These are phyloP conservation scores for barley (Hordeum vulgare) DNA, from an alignment of 176 grass and related monocot species.

Conservation along the genomic window DNA sequence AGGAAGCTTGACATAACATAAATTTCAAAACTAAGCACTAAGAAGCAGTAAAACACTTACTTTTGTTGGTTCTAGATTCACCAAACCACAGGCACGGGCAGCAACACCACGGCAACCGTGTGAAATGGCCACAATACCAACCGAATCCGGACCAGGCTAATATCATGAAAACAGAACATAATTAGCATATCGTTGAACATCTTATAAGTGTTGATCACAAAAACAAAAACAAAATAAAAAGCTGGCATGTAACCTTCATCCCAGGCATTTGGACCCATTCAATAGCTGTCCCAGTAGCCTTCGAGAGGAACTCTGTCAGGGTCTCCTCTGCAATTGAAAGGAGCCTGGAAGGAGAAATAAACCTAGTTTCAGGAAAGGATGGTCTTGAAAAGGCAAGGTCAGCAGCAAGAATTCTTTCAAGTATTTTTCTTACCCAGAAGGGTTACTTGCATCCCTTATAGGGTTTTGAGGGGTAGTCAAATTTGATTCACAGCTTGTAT, in stretches of 20 bases:
- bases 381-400: background rate
- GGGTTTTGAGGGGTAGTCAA: constrained; percentile 89
- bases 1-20: background rate
- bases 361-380: background rate
- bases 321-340: constrained; percentile 93
- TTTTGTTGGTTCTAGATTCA: constrained; percentile 93
- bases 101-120: constrained; percentile 85
- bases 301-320: constrained; percentile 98
- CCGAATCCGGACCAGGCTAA: constrained; percentile 99
- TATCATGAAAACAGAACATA: background rate
- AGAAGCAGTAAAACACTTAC: constrained; percentile 25
- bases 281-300: constrained; percentile 99
- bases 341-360: constrained; percentile 51
- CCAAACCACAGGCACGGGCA: constrained; percentile 95
- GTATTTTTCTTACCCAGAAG: constrained; percentile 69
- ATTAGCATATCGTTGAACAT: background rate
- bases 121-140: constrained; percentile 98
- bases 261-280: constrained; percentile 99
- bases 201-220: background rate
- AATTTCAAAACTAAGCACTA: background rate
- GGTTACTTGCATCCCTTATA: constrained; percentile 85
- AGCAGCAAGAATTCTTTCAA: background rate
- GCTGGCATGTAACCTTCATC: constrained; percentile 71
- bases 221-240: background rate
- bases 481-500: constrained; percentile 90